Evolutionary conservation across 2,329 filamentous ascomycete species (phyloP), one percentile per base, ranked within the genome.

Genomic region (Scytalidium lignicola): DNA sequence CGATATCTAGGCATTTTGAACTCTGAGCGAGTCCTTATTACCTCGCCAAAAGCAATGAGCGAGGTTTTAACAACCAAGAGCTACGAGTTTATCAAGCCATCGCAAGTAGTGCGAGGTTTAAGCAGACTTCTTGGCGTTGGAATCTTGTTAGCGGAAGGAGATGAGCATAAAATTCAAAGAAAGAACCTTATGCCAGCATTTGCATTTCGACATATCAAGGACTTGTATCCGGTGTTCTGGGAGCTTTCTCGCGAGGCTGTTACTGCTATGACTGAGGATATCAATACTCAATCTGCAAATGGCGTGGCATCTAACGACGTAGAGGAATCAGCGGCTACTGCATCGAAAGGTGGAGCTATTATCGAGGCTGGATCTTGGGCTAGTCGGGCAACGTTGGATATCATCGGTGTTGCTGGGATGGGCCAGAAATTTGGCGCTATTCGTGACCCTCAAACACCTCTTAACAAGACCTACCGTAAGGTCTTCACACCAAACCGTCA

Each of bases 191-290:
- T 85, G 70, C 90, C 90, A 0, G 88, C 89, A 2, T 96, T 96
- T 65, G 77, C 83, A n/a, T 95, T 89, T 62, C 80, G 90, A 19
- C 88, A 95, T 60, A 74, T 95, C 64, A 95, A 93, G 63, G 79
- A 92, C 51, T 71, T 96, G 13, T 93, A 95, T 59, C 85, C 89
- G 0, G 70, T 86, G 5, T 95, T 96, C 67, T 96, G 90, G 90
- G 60, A 69, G 18, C 95, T 95, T 68, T 79, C 84, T 1, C 67
- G 77, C 7, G 84, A 92, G 63, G 78, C 85, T 58, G 81, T 83
- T 5, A 67, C 78, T 18, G 76, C 77, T 44, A 83, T 95, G 65
- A 76, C 73, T 1, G 65, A 69, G 8, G 67, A 75, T 21, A 63
- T 81, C n/a, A 49, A 69, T 57, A 62, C 66, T 55, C 62, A 74